These are phyloP conservation scores for Xylaria intraflava DNA, from an alignment of 495 filamentous ascomycete genomes.

Conservation along the genomic window DNA sequence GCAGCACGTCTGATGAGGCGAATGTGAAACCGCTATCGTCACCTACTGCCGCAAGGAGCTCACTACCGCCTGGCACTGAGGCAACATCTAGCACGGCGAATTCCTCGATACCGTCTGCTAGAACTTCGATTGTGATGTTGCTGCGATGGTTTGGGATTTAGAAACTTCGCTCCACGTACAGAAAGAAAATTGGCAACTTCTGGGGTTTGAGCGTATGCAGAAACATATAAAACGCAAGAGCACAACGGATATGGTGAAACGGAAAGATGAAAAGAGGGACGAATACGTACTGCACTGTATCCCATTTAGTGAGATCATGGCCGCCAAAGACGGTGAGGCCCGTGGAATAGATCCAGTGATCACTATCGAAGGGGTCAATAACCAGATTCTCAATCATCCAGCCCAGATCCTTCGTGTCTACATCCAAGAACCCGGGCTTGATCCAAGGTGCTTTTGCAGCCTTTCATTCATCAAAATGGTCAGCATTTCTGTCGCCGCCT, in stretches of 20 bases:
- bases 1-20: conserved; percentile 34
- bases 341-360: conserved; percentile 56
- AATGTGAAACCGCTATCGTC: conserved; percentile 54
- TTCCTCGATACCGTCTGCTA: conserved; percentile 56
- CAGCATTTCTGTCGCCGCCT: conserved; percentile 9
- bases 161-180: not conserved
- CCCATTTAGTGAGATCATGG: conserved; percentile 45
- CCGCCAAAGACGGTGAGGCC: conserved; percentile 52
- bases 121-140: conserved; percentile 43
- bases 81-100: conserved; percentile 47
- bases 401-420: conserved; percentile 46
- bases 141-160: not conserved
- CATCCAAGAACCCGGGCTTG: conserved; percentile 38
- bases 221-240: no score
- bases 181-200: no score
- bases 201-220: no score
- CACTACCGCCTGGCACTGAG: conserved; percentile 45
- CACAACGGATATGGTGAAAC: not conserved
- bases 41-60: conserved; percentile 51
- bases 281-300: conserved; percentile 30
- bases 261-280: not conserved
- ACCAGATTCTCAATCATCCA: conserved; percentile 60
- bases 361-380: conserved; percentile 53
- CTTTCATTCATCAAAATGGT: conserved; percentile 19
- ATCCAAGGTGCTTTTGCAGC: conserved; percentile 44